Evolutionary conservation across 2,329 filamentous ascomycete genomes (phyloP).

Genomic region (Teratosphaeria nubilosa): DNA sequence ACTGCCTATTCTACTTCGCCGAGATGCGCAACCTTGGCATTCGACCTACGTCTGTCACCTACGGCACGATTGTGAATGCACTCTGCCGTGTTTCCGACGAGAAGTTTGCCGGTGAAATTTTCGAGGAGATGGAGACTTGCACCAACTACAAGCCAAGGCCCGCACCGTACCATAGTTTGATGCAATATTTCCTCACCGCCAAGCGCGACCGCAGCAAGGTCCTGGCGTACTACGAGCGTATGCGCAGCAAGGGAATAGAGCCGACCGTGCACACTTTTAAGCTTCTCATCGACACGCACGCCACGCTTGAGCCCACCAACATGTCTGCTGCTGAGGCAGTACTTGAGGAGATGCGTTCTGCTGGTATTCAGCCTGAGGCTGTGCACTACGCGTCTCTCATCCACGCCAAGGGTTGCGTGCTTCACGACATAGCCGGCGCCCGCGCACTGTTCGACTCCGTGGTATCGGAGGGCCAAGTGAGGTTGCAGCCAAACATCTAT

Average conservation of each 20-base stretch:
- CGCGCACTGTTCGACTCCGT: constrained; percentile 74
- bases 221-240: constrained; percentile 86
- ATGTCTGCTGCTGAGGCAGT: constrained; percentile 81
- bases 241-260: constrained; percentile 75
- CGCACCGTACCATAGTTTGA: constrained; percentile 97
- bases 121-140: constrained; percentile 98
- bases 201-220: constrained; percentile 95
- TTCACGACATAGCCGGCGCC: constrained; percentile 82
- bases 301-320: constrained; percentile 82
- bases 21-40: constrained; percentile 93
- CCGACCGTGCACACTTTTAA: constrained; percentile 97
- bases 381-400: constrained; percentile 95
- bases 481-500: constrained; percentile 76
- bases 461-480: constrained; percentile 54
- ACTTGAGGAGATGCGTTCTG: constrained; percentile 63
- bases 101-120: constrained; percentile 93
- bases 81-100: constrained; percentile 95
- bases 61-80: constrained; percentile 96
- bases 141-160: constrained; percentile 97
- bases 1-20: constrained; percentile 94
- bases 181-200: constrained; percentile 97
- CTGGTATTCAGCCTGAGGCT: constrained; percentile 70
- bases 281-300: constrained; percentile 88
- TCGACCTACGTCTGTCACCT: constrained; percentile 92
- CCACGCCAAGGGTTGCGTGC: constrained; percentile 87